A percentile compares a stretch with the other conserved stretches of the same genome.
These are phyloP conservation scores for Neodidymelliopsis sp. DNA, from an alignment of 2,329 filamentous ascomycete species.

Conservation along the genomic window DNA sequence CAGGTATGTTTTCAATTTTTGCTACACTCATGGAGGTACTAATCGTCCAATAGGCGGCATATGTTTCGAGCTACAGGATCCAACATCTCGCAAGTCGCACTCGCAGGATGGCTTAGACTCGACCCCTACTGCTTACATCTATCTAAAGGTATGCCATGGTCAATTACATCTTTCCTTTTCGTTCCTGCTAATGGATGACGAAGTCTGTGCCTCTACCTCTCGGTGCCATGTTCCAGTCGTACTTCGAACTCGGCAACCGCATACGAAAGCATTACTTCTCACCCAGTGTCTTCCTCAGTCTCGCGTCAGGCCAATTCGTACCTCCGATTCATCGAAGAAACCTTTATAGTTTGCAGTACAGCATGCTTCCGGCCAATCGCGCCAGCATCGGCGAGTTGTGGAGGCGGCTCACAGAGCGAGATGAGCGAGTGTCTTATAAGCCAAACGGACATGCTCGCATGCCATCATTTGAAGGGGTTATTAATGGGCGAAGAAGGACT, in stretches of 20 bases:
- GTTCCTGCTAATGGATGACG: neutral
- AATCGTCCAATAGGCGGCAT: conserved; percentile 67
- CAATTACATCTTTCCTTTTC: neutral
- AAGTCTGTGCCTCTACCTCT: conserved; percentile 84
- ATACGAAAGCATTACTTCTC: conserved; percentile 96
- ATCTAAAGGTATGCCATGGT: conserved; percentile 72
- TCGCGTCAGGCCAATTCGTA: conserved; percentile 89
- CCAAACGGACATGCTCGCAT: conserved; percentile 19
- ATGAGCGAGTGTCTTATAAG: conserved; percentile 4
- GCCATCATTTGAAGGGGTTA: conserved; percentile 14
- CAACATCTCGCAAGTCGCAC: conserved; percentile 54
- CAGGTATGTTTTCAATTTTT: conserved; percentile 62
- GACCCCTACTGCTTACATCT: conserved; percentile 80
- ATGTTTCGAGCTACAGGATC: conserved; percentile 86
- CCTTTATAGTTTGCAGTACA: conserved; percentile 95
- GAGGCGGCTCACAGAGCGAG: conserved; percentile 63
- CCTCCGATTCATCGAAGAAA: conserved; percentile 94
- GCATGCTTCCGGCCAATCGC: conserved; percentile 87
- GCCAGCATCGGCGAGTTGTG: conserved; percentile 87
- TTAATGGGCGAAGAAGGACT: conserved; percentile 7
- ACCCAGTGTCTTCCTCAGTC: conserved; percentile 83
- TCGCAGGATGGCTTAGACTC: conserved; percentile 45
- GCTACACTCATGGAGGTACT: neutral
- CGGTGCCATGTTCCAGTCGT: conserved; percentile 95
- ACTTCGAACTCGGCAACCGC: conserved; percentile 91